A percentile compares a stretch with the other conserved stretches of the same genome.
Evolutionary conservation across 441 rosid genomes (phyloP).

Genomic region (Euphorbia celastroides): DNA sequence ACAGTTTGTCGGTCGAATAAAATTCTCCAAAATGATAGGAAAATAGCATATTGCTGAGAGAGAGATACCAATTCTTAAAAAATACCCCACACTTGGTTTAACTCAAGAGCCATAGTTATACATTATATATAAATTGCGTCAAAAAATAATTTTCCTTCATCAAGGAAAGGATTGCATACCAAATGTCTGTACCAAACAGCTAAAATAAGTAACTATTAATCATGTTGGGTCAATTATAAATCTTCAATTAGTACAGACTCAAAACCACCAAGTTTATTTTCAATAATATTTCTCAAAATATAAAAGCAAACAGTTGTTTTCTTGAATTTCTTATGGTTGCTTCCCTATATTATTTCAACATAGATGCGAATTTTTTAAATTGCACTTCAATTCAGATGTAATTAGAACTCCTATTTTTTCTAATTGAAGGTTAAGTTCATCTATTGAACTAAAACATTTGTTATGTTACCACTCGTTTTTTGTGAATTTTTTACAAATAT

Average conservation of each 20-base stretch:
- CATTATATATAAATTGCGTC: constrained; percentile 21
- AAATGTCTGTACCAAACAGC: constrained; percentile 2
- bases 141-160: constrained; percentile 8
- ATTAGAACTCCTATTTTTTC: constrained; percentile 12
- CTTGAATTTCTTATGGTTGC: not conserved
- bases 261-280: not conserved
- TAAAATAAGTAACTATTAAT: not conserved
- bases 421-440: too few species aligned
- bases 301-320: not conserved
- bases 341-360: constrained; percentile 6
- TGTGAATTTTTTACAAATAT: not conserved
- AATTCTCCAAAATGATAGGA: not conserved
- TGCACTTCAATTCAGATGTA: too few species aligned
- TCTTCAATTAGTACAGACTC: not conserved
- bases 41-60: too few species aligned
- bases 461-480: too few species aligned
- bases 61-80: too few species aligned
- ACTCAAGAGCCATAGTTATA: constrained; percentile 1
- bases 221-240: constrained; percentile 6
- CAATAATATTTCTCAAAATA: constrained; percentile 5
- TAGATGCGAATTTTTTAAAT: too few species aligned
- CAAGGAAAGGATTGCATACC: not conserved
- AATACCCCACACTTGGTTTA: too few species aligned
- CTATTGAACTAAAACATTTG: too few species aligned
- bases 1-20: not conserved